Percentiles rank a stretch among this genome's conserved stretches.
Evolutionary conservation across 129 eudicot species (phyloP).

Genomic region (Sambucus nigra): DNA sequence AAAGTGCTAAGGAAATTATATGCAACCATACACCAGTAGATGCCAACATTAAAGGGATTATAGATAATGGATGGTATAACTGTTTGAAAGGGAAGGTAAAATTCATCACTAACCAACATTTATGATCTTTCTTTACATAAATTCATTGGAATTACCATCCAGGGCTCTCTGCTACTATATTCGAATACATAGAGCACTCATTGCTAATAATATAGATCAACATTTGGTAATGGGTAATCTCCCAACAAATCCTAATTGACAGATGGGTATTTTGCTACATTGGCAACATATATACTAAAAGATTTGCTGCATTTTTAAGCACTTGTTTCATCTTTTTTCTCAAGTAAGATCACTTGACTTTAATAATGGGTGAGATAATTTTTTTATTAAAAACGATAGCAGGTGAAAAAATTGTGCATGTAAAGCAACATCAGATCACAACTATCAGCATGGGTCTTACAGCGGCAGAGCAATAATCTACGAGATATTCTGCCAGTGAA

Average conservation of each 20-base stretch:
- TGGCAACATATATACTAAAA: neutral
- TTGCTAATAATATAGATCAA: neutral
- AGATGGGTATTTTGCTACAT: neutral
- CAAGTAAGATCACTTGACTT: neutral
- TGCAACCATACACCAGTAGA: neutral
- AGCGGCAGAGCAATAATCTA: slow-evolving; percentile 65
- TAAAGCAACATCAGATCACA: neutral
- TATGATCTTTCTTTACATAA: neutral
- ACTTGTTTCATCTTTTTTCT: neutral
- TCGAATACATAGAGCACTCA: neutral
- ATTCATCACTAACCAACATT: neutral
- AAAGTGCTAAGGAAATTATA: neutral
- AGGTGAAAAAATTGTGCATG: neutral
- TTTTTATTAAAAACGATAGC: neutral
- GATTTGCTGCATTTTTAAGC: neutral
- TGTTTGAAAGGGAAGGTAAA: neutral
- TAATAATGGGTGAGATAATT: neutral
- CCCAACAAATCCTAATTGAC: neutral
- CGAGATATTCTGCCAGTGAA: slow-evolving; percentile 61
- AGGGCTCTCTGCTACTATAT: neutral
- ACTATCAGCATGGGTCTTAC: slow-evolving; percentile 40
- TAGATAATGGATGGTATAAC: neutral
- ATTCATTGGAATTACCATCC: neutral
- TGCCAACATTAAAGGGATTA: neutral
- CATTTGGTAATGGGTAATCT: neutral